These are phyloP conservation scores for Umbelopsis ramanniana DNA, from an alignment of 192 early-diverging fungal genomes.

Conservation along the genomic window DNA sequence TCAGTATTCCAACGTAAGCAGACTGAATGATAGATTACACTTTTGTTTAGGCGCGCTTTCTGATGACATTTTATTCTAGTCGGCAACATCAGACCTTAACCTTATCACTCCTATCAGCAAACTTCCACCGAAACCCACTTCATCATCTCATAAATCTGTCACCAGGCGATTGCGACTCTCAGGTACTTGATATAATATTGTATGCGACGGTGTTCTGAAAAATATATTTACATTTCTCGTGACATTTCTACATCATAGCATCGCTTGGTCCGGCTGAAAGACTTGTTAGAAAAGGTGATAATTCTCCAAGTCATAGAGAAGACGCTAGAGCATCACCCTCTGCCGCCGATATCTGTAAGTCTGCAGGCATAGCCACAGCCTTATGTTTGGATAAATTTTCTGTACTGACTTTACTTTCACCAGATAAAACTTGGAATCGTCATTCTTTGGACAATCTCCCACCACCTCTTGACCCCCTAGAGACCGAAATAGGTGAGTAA, in stretches of 20 bases:
- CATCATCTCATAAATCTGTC: conserved; percentile 12
- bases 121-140: background rate
- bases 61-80: background rate
- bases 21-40: background rate
- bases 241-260: background rate
- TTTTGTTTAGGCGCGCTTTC: background rate
- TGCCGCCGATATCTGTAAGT: background rate
- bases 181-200: background rate
- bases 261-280: conserved; percentile 16
- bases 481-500: background rate
- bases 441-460: conserved; percentile 11
- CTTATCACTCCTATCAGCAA: conserved; percentile 8
- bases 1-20: background rate
- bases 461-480: background rate
- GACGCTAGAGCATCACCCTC: background rate
- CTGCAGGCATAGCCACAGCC: background rate
- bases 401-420: background rate
- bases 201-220: background rate
- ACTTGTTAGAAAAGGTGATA: background rate
- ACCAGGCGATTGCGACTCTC: background rate
- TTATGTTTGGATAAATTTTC: background rate
- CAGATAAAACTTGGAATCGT: background rate
- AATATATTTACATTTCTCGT: background rate
- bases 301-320: background rate
- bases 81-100: background rate